A percentile compares a stretch with the other conserved stretches of the same genome.
Evolutionary conservation across 2,329 filamentous ascomycete species (phyloP).

Genomic region (Colletotrichum melonis): DNA sequence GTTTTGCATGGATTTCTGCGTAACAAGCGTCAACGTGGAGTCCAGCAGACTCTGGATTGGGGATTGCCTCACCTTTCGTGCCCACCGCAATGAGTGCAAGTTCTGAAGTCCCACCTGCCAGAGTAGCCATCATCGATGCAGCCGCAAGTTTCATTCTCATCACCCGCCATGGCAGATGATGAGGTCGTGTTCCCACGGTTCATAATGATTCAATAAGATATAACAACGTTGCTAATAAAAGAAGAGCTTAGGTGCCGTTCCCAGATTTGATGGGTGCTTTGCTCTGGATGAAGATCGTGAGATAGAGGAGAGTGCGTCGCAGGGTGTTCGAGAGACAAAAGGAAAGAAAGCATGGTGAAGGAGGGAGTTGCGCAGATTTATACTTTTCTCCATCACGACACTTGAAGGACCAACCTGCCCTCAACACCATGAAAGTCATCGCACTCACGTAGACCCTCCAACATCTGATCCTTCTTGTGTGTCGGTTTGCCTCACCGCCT

Average conservation of each 20-base stretch:
- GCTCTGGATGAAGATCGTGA: not conserved
- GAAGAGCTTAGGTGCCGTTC: not conserved
- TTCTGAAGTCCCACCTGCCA: slow-evolving; percentile 31
- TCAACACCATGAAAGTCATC: not conserved
- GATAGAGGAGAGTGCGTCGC: not conserved
- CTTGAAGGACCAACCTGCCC: not conserved
- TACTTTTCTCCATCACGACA: not conserved
- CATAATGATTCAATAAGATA: too few species aligned
- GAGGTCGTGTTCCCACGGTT: not conserved
- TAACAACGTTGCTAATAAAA: not conserved
- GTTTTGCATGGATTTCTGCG: slow-evolving; percentile 15
- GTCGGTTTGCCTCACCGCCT: slow-evolving; percentile 15
- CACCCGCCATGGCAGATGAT: not conserved
- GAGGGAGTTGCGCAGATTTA: not conserved
- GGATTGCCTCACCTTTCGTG: slow-evolving; percentile 5
- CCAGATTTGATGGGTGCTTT: not conserved
- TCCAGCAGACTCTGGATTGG: not conserved
- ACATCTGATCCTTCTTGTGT: not conserved
- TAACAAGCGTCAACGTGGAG: not conserved
- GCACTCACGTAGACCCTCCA: not conserved
- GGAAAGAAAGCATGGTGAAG: not conserved
- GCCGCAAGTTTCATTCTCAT: slow-evolving; percentile 34
- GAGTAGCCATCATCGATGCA: slow-evolving; percentile 35
- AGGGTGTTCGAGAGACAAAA: not conserved
- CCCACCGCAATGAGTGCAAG: slow-evolving; percentile 26